Conservation (phyloP, 306 rosid species). For the Alnus glutinosa region DNA sequence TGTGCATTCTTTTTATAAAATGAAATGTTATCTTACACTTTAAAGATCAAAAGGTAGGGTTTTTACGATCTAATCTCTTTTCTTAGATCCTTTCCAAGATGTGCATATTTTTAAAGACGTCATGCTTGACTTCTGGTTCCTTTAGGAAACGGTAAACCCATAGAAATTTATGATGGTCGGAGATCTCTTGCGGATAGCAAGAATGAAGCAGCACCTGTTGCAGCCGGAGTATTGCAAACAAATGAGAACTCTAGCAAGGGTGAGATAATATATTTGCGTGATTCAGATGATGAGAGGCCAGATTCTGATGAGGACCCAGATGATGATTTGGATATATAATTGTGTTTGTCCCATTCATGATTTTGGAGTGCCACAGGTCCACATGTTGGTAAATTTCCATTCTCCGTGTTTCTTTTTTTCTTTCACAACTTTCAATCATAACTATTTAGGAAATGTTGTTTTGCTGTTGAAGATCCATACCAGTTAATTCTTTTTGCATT, state of each 20-base stretch:
- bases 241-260: constrained; percentile 62
- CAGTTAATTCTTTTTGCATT: not conserved
- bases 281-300: constrained; percentile 96
- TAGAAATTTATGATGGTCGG: constrained; percentile 88
- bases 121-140: constrained; percentile 16
- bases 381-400: constrained; percentile 5
- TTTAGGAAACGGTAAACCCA: constrained; percentile 74
- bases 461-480: not conserved
- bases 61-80: not conserved
- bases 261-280: constrained; percentile 85
- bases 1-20: not conserved
- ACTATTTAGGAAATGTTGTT: not conserved
- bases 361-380: not conserved
- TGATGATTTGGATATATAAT: constrained; percentile 88
- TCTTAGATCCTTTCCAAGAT: constrained; percentile 3
- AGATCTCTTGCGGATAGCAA: constrained; percentile 53
- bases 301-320: constrained; percentile 99
- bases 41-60: not conserved
- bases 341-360: not conserved
- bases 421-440: not conserved
- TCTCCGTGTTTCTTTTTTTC: not conserved
- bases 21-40: not conserved
- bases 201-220: constrained; percentile 34
- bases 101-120: not conserved
- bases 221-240: constrained; percentile 27